phyloP scores from a whole-genome alignment of 2,329 filamentous ascomycete species.

The Diaporthe destruens region DNA sequence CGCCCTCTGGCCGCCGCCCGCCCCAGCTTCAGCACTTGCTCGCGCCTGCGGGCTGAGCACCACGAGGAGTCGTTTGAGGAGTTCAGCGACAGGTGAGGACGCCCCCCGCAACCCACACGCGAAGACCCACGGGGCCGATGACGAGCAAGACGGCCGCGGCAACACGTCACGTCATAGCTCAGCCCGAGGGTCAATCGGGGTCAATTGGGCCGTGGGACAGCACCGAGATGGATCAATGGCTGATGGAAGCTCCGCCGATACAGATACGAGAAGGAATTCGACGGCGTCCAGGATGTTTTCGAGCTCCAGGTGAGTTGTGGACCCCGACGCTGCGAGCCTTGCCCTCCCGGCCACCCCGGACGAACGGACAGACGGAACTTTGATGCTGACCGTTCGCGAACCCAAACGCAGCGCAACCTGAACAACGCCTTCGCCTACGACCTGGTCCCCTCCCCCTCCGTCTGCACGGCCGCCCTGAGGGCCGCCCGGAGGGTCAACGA shows the following conservation, averaged over 20 bases:
- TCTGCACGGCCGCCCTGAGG: constrained; percentile 90
- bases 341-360: background rate
- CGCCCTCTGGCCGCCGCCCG: constrained; percentile 57
- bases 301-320: constrained; percentile 88
- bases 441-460: constrained; percentile 93
- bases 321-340: constrained; percentile 32
- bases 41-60: constrained; percentile 71
- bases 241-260: constrained; percentile 52
- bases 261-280: constrained; percentile 99
- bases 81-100: constrained; percentile 92
- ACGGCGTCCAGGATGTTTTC: constrained; percentile 97
- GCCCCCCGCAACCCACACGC: constrained; percentile 35
- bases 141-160: background rate
- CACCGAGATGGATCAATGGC: constrained; percentile 50
- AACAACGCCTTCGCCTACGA: constrained; percentile 99
- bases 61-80: constrained; percentile 99
- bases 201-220: constrained; percentile 36
- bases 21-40: constrained; percentile 73
- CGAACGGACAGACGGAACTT: constrained; percentile 1
- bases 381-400: constrained; percentile 39
- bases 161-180: constrained; percentile 38
- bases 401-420: constrained; percentile 74
- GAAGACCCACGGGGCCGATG: background rate
- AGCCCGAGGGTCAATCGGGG: constrained; percentile 36
- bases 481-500: constrained; percentile 97